Conservation (phyloP, 129 eudicot genomes). For the Escallonia herrerae region DNA sequence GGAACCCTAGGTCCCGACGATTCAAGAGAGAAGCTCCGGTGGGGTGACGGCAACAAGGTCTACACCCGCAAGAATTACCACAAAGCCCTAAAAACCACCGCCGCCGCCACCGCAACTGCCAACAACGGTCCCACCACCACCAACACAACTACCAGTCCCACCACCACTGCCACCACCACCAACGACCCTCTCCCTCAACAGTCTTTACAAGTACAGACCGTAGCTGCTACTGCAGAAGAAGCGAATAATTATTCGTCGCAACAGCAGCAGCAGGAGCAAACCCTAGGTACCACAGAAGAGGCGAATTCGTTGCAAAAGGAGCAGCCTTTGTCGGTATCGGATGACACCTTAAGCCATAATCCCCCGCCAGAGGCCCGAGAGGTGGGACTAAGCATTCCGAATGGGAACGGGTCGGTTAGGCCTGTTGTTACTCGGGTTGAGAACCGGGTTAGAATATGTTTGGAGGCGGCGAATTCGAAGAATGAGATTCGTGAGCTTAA, state of each 20-base stretch:
- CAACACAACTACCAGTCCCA: slow-evolving; percentile 13
- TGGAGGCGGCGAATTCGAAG: slow-evolving; percentile 32
- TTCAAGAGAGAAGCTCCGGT: slow-evolving; percentile 40
- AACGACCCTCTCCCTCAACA: slow-evolving; percentile 2
- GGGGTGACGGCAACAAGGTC: slow-evolving; percentile 65
- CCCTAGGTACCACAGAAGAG: slow-evolving; percentile 1
- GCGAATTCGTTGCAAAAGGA: slow-evolving; percentile 16
- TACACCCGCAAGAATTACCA: slow-evolving; percentile 39
- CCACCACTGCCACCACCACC: slow-evolving; percentile 5
- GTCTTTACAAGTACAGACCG: slow-evolving; percentile 4
- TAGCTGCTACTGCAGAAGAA: slow-evolving; percentile 22
- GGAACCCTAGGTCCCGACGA: slow-evolving; percentile 49
- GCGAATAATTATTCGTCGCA: slow-evolving; percentile 10
- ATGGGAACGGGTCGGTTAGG: slow-evolving; percentile 26
- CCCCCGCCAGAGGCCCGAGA: slow-evolving; percentile 5
- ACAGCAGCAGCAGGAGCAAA: neutral
- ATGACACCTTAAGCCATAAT: slow-evolving; percentile 23
- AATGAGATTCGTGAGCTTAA: slow-evolving; percentile 38
- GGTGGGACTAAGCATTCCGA: slow-evolving; percentile 6
- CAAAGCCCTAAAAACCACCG: slow-evolving; percentile 18
- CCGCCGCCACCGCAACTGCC: slow-evolving; percentile 4
- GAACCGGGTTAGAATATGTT: slow-evolving; percentile 48
- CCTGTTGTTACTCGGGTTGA: slow-evolving; percentile 44
- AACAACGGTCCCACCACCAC: neutral
- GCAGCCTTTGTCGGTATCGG: slow-evolving; percentile 7